Evolutionary conservation across 345 rosid species (phyloP).

Genomic region (Euphorbia lathyris): DNA sequence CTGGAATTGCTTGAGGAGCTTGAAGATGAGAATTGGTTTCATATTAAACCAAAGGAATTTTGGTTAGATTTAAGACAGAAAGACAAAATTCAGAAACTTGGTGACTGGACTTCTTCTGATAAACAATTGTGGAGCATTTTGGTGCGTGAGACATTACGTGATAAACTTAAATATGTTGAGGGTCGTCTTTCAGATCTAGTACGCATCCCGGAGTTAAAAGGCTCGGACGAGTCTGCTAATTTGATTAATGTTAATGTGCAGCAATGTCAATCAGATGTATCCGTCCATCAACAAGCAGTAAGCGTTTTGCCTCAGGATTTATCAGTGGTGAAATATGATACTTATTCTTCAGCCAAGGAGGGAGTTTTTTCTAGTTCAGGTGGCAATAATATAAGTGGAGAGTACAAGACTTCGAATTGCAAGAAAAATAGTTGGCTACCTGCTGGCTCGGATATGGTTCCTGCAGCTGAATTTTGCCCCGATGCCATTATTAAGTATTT

Average conservation of each 20-base stretch:
- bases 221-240: constrained; percentile 12
- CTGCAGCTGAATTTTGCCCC: constrained; percentile 53
- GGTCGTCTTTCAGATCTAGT: constrained; percentile 22
- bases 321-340: constrained; percentile 20
- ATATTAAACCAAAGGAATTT: constrained; percentile 58
- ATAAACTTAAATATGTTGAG: constrained; percentile 34
- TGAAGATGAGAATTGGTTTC: constrained; percentile 34
- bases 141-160: constrained; percentile 46
- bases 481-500: constrained; percentile 41
- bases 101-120: constrained; percentile 56
- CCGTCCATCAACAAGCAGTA: constrained; percentile 17
- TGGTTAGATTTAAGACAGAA: constrained; percentile 73
- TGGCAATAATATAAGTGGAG: constrained; percentile 11
- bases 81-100: constrained; percentile 35
- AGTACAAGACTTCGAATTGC: background rate
- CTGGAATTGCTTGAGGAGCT: constrained; percentile 52
- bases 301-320: constrained; percentile 23
- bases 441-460: constrained; percentile 34
- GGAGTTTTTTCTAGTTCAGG: constrained; percentile 22
- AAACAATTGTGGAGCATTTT: constrained; percentile 40
- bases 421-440: constrained; percentile 36
- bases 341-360: constrained; percentile 8
- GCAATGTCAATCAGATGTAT: constrained; percentile 24
- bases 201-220: constrained; percentile 18
- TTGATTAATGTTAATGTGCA: background rate